phyloP scores from a whole-genome alignment of 495 filamentous ascomycete species.

The Aspergillus haitiensis region DNA sequence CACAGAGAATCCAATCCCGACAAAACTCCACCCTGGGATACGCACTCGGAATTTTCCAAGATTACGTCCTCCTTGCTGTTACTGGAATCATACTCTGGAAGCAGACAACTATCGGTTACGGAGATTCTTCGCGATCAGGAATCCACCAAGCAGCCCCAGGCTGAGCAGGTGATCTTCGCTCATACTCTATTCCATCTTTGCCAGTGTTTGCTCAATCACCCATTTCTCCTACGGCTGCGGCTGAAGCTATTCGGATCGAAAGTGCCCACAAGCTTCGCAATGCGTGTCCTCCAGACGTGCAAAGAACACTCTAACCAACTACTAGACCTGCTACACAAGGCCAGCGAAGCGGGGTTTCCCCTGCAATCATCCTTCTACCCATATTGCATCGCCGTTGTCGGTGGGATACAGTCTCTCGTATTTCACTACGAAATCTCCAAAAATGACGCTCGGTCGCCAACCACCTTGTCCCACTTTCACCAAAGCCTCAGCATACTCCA shows the following conservation, averaged over 20 bases:
- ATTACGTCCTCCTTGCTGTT: slow-evolving; percentile 32
- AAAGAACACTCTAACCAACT: slow-evolving; percentile 27
- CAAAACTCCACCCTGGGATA: slow-evolving; percentile 35
- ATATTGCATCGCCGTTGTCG: slow-evolving; percentile 7
- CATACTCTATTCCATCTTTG: slow-evolving; percentile 33
- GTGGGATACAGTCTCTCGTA: background rate
- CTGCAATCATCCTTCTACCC: slow-evolving; percentile 8
- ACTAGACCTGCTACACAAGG: slow-evolving; percentile 23
- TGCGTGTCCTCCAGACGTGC: slow-evolving; percentile 24
- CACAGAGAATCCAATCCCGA: slow-evolving; percentile 21
- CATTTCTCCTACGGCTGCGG: slow-evolving; percentile 26
- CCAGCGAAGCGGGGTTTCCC: slow-evolving; percentile 8
- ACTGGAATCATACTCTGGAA: slow-evolving; percentile 31
- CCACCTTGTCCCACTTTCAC: slow-evolving; percentile 17
- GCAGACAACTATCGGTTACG: slow-evolving; percentile 10
- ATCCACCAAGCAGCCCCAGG: slow-evolving; percentile 19
- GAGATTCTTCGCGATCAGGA: slow-evolving; percentile 16
- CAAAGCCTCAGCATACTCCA: slow-evolving; percentile 21
- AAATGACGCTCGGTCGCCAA: background rate
- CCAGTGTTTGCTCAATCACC: slow-evolving; percentile 36
- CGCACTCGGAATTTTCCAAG: slow-evolving; percentile 29
- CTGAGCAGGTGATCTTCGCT: slow-evolving; percentile 30
- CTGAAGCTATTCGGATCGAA: slow-evolving; percentile 26
- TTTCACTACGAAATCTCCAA: background rate
- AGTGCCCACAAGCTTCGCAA: slow-evolving; percentile 26